phyloP scores from a whole-genome alignment of 2,329 filamentous ascomycete species.

The Delphinella strobiligena region DNA sequence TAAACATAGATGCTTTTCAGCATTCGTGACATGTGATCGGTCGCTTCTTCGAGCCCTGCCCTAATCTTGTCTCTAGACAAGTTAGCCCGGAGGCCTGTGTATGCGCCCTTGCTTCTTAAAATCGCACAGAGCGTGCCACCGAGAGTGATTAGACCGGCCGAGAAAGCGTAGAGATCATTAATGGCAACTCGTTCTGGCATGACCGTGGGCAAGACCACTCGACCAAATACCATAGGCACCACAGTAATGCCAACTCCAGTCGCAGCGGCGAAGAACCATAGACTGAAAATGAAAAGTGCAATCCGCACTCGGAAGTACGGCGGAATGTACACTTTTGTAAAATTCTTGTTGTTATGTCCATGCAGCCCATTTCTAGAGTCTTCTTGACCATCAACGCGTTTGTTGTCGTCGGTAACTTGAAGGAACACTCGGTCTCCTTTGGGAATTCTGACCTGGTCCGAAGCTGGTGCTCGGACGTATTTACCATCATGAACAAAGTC shows the following conservation, averaged over 20 bases:
- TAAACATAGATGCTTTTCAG: constrained; percentile 63
- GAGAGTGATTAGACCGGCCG: constrained; percentile 73
- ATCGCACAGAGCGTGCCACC: constrained; percentile 53
- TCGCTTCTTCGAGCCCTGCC: constrained; percentile 14
- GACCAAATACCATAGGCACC: constrained; percentile 73
- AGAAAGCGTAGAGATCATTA: constrained; percentile 96
- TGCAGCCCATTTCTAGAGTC: constrained; percentile 19
- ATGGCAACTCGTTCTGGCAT: constrained; percentile 62
- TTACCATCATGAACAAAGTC: constrained; percentile 57
- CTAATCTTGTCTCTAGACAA: constrained; percentile 12
- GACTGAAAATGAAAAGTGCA: constrained; percentile 71
- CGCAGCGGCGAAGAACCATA: constrained; percentile 86
- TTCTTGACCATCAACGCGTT: constrained; percentile 46
- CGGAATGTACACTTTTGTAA: constrained; percentile 56
- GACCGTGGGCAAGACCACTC: constrained; percentile 60
- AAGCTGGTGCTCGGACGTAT: constrained; percentile 86
- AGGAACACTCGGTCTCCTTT: constrained; percentile 75
- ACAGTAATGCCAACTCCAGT: constrained; percentile 81
- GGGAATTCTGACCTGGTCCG: constrained; percentile 87
- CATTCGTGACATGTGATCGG: constrained; percentile 20
- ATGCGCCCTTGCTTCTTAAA: constrained; percentile 12
- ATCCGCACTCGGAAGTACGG: constrained; percentile 73
- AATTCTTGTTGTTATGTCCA: constrained; percentile 31
- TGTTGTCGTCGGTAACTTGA: constrained; percentile 56
- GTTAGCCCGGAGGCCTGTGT: constrained; percentile 10